phyloP scores from a whole-genome alignment of 768 basidiomycete species.

The Tubosaeta sp. region DNA sequence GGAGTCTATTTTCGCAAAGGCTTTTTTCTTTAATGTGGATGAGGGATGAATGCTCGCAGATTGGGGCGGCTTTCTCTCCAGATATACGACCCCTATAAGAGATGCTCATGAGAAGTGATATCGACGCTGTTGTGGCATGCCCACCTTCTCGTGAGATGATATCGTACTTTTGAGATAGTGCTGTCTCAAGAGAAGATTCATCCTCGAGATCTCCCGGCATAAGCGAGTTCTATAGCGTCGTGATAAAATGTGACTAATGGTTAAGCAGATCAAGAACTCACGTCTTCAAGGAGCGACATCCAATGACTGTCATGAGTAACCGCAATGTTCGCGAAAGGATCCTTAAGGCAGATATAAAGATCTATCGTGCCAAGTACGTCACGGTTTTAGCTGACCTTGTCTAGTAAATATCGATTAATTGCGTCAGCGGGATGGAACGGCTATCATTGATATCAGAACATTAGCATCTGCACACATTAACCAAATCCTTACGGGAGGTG shows the following conservation, averaged over 20 bases:
- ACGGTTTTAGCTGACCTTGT: not conserved
- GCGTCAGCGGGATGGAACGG: conserved; percentile 11
- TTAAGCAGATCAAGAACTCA: not conserved
- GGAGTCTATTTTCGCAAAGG: no score
- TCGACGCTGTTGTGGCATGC: not conserved
- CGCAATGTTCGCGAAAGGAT: not conserved
- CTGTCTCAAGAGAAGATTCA: not conserved
- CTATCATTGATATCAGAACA: not conserved
- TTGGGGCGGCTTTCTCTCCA: not conserved
- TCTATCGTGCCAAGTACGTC: not conserved
- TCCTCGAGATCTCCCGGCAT: not conserved
- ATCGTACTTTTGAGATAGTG: not conserved
- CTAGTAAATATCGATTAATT: conserved; percentile 6
- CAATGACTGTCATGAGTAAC: not conserved
- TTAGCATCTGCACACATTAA: no score
- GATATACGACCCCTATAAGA: not conserved
- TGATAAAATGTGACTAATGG: not conserved
- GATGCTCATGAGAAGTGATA: not conserved
- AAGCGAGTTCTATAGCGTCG: not conserved
- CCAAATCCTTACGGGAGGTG: not conserved
- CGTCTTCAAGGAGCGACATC: not conserved
- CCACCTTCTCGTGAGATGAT: conserved; percentile 1
- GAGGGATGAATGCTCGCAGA: not conserved
- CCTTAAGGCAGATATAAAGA: not conserved
- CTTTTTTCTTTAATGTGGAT: no score